A percentile compares a stretch with the other conserved stretches of the same genome.
phyloP scores from a whole-genome alignment of 768 basidiomycete genomes.

The Leccinum rimulosum region DNA sequence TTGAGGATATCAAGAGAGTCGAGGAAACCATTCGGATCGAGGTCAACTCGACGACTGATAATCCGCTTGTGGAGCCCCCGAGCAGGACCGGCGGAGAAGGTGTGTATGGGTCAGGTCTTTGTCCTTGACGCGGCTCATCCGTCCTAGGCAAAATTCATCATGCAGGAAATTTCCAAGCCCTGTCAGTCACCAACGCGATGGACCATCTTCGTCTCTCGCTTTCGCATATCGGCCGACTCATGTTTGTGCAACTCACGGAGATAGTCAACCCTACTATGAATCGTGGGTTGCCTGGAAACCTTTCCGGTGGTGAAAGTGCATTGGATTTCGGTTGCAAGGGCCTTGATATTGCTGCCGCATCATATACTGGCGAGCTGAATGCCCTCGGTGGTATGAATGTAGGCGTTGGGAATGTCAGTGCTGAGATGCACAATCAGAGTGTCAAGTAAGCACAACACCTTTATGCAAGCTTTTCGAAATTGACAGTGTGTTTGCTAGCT shows the following conservation, averaged over 20 bases:
- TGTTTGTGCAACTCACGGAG: slow-evolving; percentile 62
- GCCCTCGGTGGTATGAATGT: slow-evolving; percentile 73
- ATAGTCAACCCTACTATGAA: slow-evolving; percentile 60
- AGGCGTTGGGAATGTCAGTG: slow-evolving; percentile 79
- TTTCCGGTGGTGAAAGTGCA: slow-evolving; percentile 77
- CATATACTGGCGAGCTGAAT: slow-evolving; percentile 80
- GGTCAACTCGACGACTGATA: slow-evolving; percentile 88
- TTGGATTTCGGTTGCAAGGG: slow-evolving; percentile 84
- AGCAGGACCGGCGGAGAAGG: slow-evolving; percentile 45
- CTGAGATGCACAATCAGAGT: slow-evolving; percentile 92
- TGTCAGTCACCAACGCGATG: slow-evolving; percentile 83
- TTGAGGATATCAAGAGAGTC: slow-evolving; percentile 73
- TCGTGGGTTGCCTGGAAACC: slow-evolving; percentile 76
- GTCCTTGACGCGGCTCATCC: neutral
- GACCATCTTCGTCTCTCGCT: slow-evolving; percentile 77
- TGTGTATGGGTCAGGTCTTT: neutral
- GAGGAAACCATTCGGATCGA: slow-evolving; percentile 65
- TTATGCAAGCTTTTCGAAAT: neutral
- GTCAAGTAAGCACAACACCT: slow-evolving; percentile 60
- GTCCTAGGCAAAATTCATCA: slow-evolving; percentile 57
- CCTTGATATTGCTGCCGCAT: slow-evolving; percentile 78
- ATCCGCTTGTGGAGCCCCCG: slow-evolving; percentile 81
- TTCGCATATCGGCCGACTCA: slow-evolving; percentile 67
- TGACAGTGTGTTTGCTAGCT: slow-evolving; percentile 40
- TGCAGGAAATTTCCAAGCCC: slow-evolving; percentile 89